These are phyloP conservation scores for Barbatosphaeria neglecta DNA, from an alignment of 495 filamentous ascomycete species.

Conservation along the genomic window DNA sequence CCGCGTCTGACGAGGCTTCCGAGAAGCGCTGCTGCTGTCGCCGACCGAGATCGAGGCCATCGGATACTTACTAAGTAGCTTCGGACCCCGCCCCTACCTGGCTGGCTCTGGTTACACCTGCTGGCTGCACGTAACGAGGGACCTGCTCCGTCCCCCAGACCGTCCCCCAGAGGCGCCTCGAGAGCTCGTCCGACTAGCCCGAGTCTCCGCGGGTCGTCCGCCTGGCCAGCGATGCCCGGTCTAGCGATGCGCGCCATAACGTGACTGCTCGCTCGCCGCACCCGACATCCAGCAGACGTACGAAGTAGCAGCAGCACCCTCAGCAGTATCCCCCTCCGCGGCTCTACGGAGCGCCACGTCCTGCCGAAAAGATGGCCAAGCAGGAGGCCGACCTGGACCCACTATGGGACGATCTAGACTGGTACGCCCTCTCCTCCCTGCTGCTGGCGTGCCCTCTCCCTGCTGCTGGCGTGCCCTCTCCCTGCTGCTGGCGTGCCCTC, in stretches of 20 bases:
- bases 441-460: neutral
- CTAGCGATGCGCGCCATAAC: constrained; percentile 5
- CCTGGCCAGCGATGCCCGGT: neutral
- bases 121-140: no score
- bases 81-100: no score
- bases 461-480: constrained; percentile 1
- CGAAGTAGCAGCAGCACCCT: neutral
- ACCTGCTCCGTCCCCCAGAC: no score
- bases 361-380: constrained; percentile 22
- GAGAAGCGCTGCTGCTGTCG: no score
- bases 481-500: constrained; percentile 3
- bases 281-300: neutral
- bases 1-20: no score
- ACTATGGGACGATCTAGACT: constrained; percentile 58
- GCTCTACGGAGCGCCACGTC: neutral
- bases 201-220: neutral
- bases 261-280: constrained; percentile 6
- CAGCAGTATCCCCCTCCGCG: neutral
- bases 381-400: constrained; percentile 46
- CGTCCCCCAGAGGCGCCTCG: no score
- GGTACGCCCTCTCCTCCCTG: constrained; percentile 25
- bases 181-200: no score
- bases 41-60: no score
- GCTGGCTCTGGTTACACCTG: no score
- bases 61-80: no score